Conservation (phyloP, 2,329 filamentous ascomycete genomes). For the Pseudogymnoascus sp. region DNA sequence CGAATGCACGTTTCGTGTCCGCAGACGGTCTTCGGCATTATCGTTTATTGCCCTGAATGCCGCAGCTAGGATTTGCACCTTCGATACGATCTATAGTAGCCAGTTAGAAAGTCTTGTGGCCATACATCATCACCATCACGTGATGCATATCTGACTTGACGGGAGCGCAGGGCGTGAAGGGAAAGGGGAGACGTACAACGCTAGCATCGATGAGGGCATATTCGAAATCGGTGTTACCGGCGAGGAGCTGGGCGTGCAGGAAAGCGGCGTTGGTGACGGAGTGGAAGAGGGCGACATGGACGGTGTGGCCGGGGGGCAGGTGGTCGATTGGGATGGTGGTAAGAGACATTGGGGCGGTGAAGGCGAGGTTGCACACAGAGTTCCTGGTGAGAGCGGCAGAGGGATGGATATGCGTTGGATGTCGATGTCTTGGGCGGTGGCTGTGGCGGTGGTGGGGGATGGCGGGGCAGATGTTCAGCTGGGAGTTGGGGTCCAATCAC, state of each 20-base stretch:
- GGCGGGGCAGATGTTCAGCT: constrained; percentile 4
- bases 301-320: constrained; percentile 55
- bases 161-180: neutral
- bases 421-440: neutral
- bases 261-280: constrained; percentile 70
- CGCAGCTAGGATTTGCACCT: constrained; percentile 40
- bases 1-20: constrained; percentile 46
- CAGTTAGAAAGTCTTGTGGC: neutral
- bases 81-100: constrained; percentile 37
- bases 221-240: constrained; percentile 76
- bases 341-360: constrained; percentile 34
- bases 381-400: neutral
- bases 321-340: constrained; percentile 69
- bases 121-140: constrained; percentile 13
- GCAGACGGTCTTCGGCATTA: constrained; percentile 33
- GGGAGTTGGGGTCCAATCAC: neutral
- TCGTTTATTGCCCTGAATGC: constrained; percentile 44
- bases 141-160: constrained; percentile 8
- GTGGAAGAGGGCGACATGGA: constrained; percentile 69
- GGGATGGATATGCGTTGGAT: neutral
- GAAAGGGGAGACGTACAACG: constrained; percentile 43
- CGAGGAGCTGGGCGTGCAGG: constrained; percentile 75
- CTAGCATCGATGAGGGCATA: constrained; percentile 89
- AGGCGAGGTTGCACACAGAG: neutral
- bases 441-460: neutral